A percentile compares a stretch with the other conserved stretches of the same genome.
Evolutionary conservation across 2,329 filamentous ascomycete genomes (phyloP).

Genomic region (Juglanconis sp.): DNA sequence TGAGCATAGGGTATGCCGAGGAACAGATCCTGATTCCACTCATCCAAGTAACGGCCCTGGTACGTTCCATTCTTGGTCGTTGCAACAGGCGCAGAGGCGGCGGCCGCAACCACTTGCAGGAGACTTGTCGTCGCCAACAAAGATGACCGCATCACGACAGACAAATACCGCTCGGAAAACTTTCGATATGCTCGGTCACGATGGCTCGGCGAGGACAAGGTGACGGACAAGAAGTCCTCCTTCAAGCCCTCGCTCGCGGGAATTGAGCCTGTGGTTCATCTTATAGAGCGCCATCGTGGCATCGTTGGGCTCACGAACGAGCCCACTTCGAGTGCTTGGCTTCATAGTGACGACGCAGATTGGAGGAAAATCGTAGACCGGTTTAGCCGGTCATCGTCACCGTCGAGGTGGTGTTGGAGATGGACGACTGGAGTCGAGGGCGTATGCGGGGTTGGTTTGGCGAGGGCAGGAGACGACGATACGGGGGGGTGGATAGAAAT

Average conservation of each 20-base stretch:
- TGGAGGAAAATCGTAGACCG: constrained; percentile 19
- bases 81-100: constrained; percentile 8
- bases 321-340: background rate
- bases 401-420: background rate
- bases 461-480: too few species aligned
- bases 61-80: constrained; percentile 32
- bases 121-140: constrained; percentile 3
- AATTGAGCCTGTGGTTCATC: background rate
- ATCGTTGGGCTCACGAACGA: background rate
- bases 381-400: background rate
- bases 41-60: constrained; percentile 29
- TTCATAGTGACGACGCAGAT: constrained; percentile 10
- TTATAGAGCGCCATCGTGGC: background rate
- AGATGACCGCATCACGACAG: constrained; percentile 8
- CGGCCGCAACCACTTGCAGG: background rate
- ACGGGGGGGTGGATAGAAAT: too few species aligned
- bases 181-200: too few species aligned
- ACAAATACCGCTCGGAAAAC: background rate
- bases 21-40: constrained; percentile 39
- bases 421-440: background rate
- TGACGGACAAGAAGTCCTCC: background rate
- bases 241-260: background rate
- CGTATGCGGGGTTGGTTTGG: background rate
- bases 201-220: too few species aligned
- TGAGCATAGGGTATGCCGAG: constrained; percentile 39